Conservation (phyloP, 2,329 filamentous ascomycete species). For the Annulohypoxylon truncatum region DNA sequence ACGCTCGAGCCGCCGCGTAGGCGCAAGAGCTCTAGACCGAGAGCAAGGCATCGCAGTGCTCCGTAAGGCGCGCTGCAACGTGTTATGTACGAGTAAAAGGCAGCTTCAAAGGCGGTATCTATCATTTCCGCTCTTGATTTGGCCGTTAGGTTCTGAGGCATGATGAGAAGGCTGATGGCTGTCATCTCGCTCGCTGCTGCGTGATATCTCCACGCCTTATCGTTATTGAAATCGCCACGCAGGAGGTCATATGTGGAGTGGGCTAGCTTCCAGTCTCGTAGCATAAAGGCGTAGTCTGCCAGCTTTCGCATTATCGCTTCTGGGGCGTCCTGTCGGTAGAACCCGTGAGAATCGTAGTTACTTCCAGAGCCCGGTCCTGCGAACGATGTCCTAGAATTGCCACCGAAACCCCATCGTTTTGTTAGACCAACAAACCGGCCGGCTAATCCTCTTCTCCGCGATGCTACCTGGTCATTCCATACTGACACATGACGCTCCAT, state of each 20-base stretch:
- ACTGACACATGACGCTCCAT: slow-evolving; percentile 93
- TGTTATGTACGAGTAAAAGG: slow-evolving; percentile 91
- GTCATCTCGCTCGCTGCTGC: slow-evolving; percentile 97
- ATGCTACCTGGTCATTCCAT: slow-evolving; percentile 98
- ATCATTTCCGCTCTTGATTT: slow-evolving; percentile 84
- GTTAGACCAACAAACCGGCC: slow-evolving; percentile 96
- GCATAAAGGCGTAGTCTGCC: slow-evolving; percentile 96
- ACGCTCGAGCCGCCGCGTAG: slow-evolving; percentile 81
- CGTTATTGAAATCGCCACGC: slow-evolving; percentile 87
- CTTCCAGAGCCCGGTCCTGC: slow-evolving; percentile 61
- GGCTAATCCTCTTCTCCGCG: slow-evolving; percentile 85
- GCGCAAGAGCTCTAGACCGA: slow-evolving; percentile 85
- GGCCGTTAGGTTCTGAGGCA: slow-evolving; percentile 75
- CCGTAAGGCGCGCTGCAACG: slow-evolving; percentile 84
- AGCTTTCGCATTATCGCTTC: slow-evolving; percentile 94
- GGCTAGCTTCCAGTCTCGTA: slow-evolving; percentile 94
- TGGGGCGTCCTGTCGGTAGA: slow-evolving; percentile 83
- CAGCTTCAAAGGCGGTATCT: slow-evolving; percentile 88
- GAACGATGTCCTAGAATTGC: slow-evolving; percentile 69
- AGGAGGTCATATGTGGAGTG: slow-evolving; percentile 92
- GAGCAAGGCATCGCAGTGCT: slow-evolving; percentile 78
- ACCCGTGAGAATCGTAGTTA: slow-evolving; percentile 85
- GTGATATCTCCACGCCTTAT: slow-evolving; percentile 97
- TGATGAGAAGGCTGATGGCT: slow-evolving; percentile 83
- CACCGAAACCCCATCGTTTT: slow-evolving; percentile 88